Base-by-base conservation (phyloP, 768 basidiomycete species). In the Boletus sp. region DNA sequence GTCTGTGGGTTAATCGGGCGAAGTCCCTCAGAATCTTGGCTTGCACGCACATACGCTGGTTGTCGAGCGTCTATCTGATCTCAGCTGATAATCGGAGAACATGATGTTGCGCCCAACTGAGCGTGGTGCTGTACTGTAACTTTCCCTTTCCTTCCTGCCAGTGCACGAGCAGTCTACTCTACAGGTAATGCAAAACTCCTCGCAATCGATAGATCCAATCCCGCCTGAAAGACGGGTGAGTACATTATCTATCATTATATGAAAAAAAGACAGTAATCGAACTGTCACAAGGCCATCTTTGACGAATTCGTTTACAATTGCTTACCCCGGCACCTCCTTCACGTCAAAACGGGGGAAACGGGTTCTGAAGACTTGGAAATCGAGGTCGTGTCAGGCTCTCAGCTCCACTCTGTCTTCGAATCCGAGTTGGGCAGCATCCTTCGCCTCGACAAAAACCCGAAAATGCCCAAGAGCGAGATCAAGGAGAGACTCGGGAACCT, bases 241-340 rank as follows among this genome's bases (percentile, higher is more conserved):
- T 51, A 8, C 14, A 24, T 24, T 1, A 24, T 3, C 9, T 10
- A 12, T 15, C 32, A 10, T n/a, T 10, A n/a, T 24, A 30, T 8
- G 7, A 8, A 39, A 29, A 35, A 24, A 4, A 12, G 6, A 17
- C 1, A 37, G 20, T 30, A 3, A 35, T 44, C 24, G 2, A 45
- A 35, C 10, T 17, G 1, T 33, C 20, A 29, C 48, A 20, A 61
- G 60, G 57, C 58, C 1, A 59, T 47, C 47, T 61, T 55, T 5
- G 60, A 61, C 7, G 60, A 61, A 52, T 59, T 61, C 18, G 42
- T 61, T 15, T 59, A 61, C 6, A 61, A 59, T 37, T 6, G 33
- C 20, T 24, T 61, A 4, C 60, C 60, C 12, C 53, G 57, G 4
- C 60, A 59, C 50, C 37, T 61, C 2, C 41, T 61, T 5, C 54